Evolutionary conservation across 1,139 yeast genomes (phyloP).

Genomic region (Lodderomyces theae): DNA sequence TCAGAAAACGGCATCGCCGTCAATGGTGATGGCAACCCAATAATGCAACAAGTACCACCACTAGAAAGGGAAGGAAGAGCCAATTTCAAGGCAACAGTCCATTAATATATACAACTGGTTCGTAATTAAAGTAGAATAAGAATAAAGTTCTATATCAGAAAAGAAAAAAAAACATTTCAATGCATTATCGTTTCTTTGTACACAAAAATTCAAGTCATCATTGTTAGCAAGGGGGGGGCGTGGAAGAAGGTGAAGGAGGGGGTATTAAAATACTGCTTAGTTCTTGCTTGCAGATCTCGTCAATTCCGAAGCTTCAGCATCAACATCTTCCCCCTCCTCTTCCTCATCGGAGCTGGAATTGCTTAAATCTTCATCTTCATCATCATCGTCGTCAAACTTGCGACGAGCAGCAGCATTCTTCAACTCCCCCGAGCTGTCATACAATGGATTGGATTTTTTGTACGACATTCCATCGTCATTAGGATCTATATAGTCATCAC

Average conservation of each 20-base stretch:
- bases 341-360: slow-evolving; percentile 17
- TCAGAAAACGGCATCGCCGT: slow-evolving; percentile 4
- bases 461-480: slow-evolving; percentile 80
- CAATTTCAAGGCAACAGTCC: slow-evolving; percentile 5
- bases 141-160: neutral
- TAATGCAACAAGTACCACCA: slow-evolving; percentile 63
- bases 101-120: slow-evolving; percentile 2
- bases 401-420: slow-evolving; percentile 12
- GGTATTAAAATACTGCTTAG: slow-evolving; percentile 12
- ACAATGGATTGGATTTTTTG: slow-evolving; percentile 61
- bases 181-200: slow-evolving; percentile 3
- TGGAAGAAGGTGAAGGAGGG: too few relatives aligned
- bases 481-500: slow-evolving; percentile 73
- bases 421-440: slow-evolving; percentile 42
- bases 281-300: slow-evolving; percentile 46
- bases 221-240: too few relatives aligned
- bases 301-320: slow-evolving; percentile 25
- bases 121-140: neutral
- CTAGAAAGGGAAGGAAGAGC: slow-evolving; percentile 79
- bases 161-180: neutral
- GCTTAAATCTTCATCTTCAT: slow-evolving; percentile 8
- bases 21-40: slow-evolving; percentile 1
- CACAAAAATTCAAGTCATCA: neutral
- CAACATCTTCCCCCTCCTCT: slow-evolving; percentile 24
- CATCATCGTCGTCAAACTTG: slow-evolving; percentile 5